Base-by-base conservation (phyloP, 139 green algal genomes). In the Closterium sp. region DNA sequence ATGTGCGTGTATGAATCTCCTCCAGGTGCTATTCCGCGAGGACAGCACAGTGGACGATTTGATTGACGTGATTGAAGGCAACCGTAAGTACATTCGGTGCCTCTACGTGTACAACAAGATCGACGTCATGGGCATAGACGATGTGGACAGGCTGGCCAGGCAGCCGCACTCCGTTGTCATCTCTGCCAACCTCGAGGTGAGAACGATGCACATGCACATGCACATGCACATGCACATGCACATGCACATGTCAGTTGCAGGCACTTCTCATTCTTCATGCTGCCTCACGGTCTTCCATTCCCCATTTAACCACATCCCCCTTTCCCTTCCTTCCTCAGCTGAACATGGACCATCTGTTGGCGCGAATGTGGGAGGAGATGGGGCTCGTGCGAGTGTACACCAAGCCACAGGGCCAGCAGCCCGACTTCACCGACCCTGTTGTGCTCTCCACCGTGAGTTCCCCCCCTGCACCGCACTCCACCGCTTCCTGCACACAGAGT, bases 51-150 rank as follows among this genome's bases (percentile, higher is more conserved):
- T 95, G 29, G 92, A 94, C 90, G 97, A 99, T 91, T 95, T 99
- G 9, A 99, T 99, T 85, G 98, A 99, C 91, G 96, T 99, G 3
- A 98, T 99, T 31, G 98, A 99, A 96, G 97, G 95, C 50, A 96
- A 96, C 73, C 88, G 95, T 5, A 96, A 96, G 85, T 96, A 96
- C 90, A 95, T 99, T 11, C 97, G 97, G 91, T 99, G 98, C 96
- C 93, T 99, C 42, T 99, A 99, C 94, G 98, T 99, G 91, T 99
- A 99, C 96, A 99, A 99, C 96, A 99, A 99, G 93, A 94, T 97
- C 31, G 97, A 98, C 94, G 97, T 98, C 93, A 95, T 96, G 92
- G 97, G 93, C 86, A 97, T 99, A 70, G 98, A 99, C 95, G 98
- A 99, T 95, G 98, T 99, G 87, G 97, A 99, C 91, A 95, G 97